phyloP scores from a whole-genome alignment of 2,329 filamentous ascomycete genomes.

The Sclerotiophoma versabilis region DNA sequence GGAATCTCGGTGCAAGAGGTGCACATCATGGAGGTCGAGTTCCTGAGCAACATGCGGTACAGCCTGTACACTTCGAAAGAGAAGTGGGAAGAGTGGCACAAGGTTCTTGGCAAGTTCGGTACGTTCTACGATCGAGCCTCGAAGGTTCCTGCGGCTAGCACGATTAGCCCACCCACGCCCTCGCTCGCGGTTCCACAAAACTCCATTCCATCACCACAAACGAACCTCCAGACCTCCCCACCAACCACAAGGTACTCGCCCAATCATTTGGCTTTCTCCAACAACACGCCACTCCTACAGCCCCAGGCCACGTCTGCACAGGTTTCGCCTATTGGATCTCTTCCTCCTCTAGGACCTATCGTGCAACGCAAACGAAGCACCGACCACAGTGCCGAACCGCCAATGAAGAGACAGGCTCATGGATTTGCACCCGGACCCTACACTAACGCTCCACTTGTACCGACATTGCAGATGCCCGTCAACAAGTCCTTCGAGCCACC shows the following conservation, averaged over 20 bases:
- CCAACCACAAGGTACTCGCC: slow-evolving; percentile 53
- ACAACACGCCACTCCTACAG: slow-evolving; percentile 49
- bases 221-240: slow-evolving; percentile 60
- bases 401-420: slow-evolving; percentile 60
- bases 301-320: slow-evolving; percentile 52
- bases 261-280: slow-evolving; percentile 52
- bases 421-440: slow-evolving; percentile 47
- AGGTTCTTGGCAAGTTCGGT: slow-evolving; percentile 80
- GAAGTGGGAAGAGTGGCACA: slow-evolving; percentile 88
- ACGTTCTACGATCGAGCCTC: slow-evolving; percentile 80
- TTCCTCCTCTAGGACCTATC: slow-evolving; percentile 52
- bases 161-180: slow-evolving; percentile 46
- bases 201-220: slow-evolving; percentile 59
- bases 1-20: slow-evolving; percentile 93
- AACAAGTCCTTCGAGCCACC: slow-evolving; percentile 46
- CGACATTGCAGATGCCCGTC: slow-evolving; percentile 45
- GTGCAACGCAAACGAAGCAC: slow-evolving; percentile 64
- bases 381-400: slow-evolving; percentile 63
- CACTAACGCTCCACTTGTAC: slow-evolving; percentile 44
- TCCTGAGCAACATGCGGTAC: slow-evolving; percentile 97
- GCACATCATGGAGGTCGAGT: slow-evolving; percentile 99
- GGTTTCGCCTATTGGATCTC: slow-evolving; percentile 53
- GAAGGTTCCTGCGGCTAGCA: slow-evolving; percentile 52
- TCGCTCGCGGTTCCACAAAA: slow-evolving; percentile 51
- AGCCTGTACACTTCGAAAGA: slow-evolving; percentile 84